phyloP scores from a whole-genome alignment of 1,284 basidiomycete species.

The Sanghuangporus sanghuang region DNA sequence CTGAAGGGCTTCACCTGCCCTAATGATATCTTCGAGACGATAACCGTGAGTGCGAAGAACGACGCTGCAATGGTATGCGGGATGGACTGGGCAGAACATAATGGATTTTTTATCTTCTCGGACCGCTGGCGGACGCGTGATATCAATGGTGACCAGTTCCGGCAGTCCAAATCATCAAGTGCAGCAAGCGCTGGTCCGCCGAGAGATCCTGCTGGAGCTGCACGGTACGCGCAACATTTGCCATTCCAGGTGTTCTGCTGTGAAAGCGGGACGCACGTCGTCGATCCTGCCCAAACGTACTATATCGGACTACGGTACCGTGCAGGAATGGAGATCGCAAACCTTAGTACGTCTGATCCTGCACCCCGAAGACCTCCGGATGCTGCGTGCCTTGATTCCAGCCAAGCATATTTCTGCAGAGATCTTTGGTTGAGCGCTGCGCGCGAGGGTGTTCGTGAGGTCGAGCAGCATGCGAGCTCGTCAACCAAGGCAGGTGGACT shows the following conservation, averaged over 20 bases:
- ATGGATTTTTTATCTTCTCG: slow-evolving; percentile 94
- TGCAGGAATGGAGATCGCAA: slow-evolving; percentile 73
- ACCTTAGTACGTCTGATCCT: slow-evolving; percentile 58
- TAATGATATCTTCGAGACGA: slow-evolving; percentile 90
- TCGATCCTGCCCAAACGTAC: slow-evolving; percentile 91
- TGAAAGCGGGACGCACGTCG: slow-evolving; percentile 91
- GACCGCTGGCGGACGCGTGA: slow-evolving; percentile 95
- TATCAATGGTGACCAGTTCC: slow-evolving; percentile 93
- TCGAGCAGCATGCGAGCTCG: slow-evolving; percentile 22
- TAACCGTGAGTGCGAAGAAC: slow-evolving; percentile 84
- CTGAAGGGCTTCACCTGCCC: slow-evolving; percentile 96
- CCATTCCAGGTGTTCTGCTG: slow-evolving; percentile 98
- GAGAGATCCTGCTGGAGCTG: slow-evolving; percentile 72
- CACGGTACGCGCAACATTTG: slow-evolving; percentile 83
- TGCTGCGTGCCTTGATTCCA: slow-evolving; percentile 86
- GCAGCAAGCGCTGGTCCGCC: slow-evolving; percentile 89
- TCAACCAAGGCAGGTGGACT: slow-evolving; percentile 22
- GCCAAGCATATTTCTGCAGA: slow-evolving; percentile 93
- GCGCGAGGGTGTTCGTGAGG: slow-evolving; percentile 55
- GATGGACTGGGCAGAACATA: slow-evolving; percentile 98
- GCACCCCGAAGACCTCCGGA: slow-evolving; percentile 62
- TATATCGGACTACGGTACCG: slow-evolving; percentile 85
- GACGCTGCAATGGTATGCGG: slow-evolving; percentile 95
- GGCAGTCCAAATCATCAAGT: slow-evolving; percentile 88
- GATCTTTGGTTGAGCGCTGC: slow-evolving; percentile 89